A percentile compares a stretch with the other conserved stretches of the same genome.
These are phyloP conservation scores for Candida broadrunensis DNA, from an alignment of 805 yeast genomes.

Conservation along the genomic window DNA sequence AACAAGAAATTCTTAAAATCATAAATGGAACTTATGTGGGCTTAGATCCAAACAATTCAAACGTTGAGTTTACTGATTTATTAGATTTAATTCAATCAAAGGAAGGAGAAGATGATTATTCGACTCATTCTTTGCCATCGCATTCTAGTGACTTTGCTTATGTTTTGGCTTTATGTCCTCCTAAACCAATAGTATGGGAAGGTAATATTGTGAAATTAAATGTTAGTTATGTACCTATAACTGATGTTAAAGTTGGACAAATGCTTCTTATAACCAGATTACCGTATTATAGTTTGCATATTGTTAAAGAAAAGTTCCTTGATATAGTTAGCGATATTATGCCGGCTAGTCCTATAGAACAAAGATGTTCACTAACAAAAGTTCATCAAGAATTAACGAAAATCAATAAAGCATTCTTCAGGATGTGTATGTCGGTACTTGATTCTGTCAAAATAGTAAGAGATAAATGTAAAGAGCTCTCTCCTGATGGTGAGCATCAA, in stretches of 20 bases:
- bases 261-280: conserved; percentile 68
- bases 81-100: conserved; percentile 13
- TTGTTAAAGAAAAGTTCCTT: conserved; percentile 54
- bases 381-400: conserved; percentile 72
- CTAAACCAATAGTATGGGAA: conserved; percentile 88
- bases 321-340: conserved; percentile 53
- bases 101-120: conserved; percentile 12
- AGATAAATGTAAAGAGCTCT: conserved; percentile 52
- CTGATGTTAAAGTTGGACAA: conserved; percentile 65
- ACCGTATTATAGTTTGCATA: conserved; percentile 53
- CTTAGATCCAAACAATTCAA: conserved; percentile 24
- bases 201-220: conserved; percentile 66
- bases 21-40: conserved; percentile 41
- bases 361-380: conserved; percentile 65
- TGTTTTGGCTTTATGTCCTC: conserved; percentile 69
- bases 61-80: conserved; percentile 25
- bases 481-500: conserved; percentile 56
- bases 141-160: conserved; percentile 47
- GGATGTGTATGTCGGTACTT: conserved; percentile 62
- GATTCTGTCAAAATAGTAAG: conserved; percentile 53
- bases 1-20: conserved; percentile 35
- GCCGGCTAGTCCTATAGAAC: conserved; percentile 45
- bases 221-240: conserved; percentile 43
- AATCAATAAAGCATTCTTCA: conserved; percentile 64
- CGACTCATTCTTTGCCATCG: conserved; percentile 13